Evolutionary conservation across 768 basidiomycete genomes (phyloP), one percentile per base, ranked within the genome.

Genomic region (Tricholoma bakamatsutake): DNA sequence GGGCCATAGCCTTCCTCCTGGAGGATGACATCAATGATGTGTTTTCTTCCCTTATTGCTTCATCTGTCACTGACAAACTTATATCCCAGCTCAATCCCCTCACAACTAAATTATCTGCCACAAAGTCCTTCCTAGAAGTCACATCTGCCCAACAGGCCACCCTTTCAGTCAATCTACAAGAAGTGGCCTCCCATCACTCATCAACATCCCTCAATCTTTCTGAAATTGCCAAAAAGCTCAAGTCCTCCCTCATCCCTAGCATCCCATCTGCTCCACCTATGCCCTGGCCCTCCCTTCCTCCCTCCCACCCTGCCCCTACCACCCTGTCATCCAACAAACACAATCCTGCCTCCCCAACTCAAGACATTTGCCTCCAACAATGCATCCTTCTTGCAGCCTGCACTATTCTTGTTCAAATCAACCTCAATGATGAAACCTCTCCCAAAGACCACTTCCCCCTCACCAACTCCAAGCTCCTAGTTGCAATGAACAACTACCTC

Each of bases 311-410:
- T 24, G 21, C 21, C 21, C 21, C 21, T 24, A 24, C 21, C 21
- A n/a, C n/a, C n/a, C n/a, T 7, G 30, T 18, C 40, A 18, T 6
- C 57, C 42, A 8, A 4, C 10, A 35, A 12, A 11, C 53, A 49
- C 52, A 50, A 53, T n/a, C 56, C 17, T 1, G 3, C 9, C 5
- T 10, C 43, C 12, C 11, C 55, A 7, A 11, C 13, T 13, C 30
- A 47, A 9, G 52, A 58, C 9, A 61, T 52, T 18, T 3, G 7
- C 0, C 35, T 58, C 31, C 60, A 61, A 17, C 60, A 58, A 13
- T 28, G 33, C 8, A 24, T 58, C 5, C 28, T 58, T 0, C 8
- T 12, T 4, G 24, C 21, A 0, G 48, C 43, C 2, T 31, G 39
- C 27, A 43, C n/a, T 0, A 13, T 61, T 12, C 42, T 61, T 0